Base-by-base conservation (phyloP, 495 filamentous ascomycete species). In the Penicillium coffeae region DNA sequence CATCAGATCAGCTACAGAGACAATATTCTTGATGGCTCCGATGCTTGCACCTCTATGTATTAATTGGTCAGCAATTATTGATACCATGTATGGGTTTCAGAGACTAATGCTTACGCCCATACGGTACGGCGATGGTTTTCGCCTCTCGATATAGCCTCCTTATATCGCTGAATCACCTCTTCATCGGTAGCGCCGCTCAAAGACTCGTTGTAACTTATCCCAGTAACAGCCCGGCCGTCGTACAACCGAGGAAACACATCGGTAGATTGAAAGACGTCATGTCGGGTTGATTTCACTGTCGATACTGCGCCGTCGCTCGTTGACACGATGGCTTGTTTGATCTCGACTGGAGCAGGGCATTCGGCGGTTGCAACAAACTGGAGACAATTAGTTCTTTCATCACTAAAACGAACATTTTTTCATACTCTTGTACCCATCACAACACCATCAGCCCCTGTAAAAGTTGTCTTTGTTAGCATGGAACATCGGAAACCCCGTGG, bases 391-490 rank as follows among this genome's bases (percentile, higher is more conserved):
- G 52, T 10, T 22, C 0, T n/a, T 21, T 8, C 5, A 15, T 12
- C 8, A 19, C 6, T 14, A 2, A 33, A 34, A 13, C 21, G 6
- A 21, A 10, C 3, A 14, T 15, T 4, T 30, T 21, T 21, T 21
- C 50, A 45, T 38, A 64, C 58, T 41, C 82, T 72, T 10, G 85
- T 90, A 2, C 87, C 87, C 63, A 90, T 69, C 2, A 82, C 84
- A 12, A 75, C 77, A 1, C 73, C 86, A 40, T 73, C 69, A 1
- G 84, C 85, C 1, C 58, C 60, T 62, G 42, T 33, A 21, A 25
- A n/a, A 38, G 19, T 7, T 13, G 9, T 42, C n/a, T 13, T 42
- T 27, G 27, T 12, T n/a, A 27, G 3, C 38, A 40, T 2, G 13
- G 18, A n/a, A 21, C 39, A 22, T 8, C 40, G 21, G 36, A 18